Conservation (phyloP, 208 protist genomes). For the Willaertia magna region DNA sequence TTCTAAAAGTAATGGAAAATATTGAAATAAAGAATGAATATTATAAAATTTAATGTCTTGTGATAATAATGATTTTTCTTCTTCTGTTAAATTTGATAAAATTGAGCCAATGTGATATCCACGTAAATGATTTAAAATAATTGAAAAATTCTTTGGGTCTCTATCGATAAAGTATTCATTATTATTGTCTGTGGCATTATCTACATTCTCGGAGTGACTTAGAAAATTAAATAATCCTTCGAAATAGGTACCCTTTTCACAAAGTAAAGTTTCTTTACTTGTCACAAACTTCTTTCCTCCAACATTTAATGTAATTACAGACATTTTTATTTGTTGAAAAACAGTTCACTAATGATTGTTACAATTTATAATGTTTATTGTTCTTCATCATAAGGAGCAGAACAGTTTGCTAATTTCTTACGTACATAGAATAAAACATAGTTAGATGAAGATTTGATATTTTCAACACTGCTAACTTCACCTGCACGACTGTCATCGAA, state of each 20-base stretch:
- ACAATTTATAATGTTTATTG: too few species aligned
- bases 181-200: too few species aligned
- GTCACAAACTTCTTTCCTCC: background rate
- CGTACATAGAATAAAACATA: background rate
- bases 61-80: too few species aligned
- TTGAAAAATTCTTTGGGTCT: background rate
- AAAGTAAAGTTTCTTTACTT: background rate
- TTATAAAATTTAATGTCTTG: too few species aligned
- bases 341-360: too few species aligned
- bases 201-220: too few species aligned
- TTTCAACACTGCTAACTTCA: background rate
- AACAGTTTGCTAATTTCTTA: too few species aligned
- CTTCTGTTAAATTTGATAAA: too few species aligned
- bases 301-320: background rate
- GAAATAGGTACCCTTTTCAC: background rate
- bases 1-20: too few species aligned
- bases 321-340: too few species aligned
- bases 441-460: background rate
- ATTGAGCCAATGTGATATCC: background rate
- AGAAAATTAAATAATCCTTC: background rate
- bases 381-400: too few species aligned
- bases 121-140: background rate
- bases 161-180: background rate
- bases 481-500: conserved; percentile 62
- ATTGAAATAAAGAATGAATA: too few species aligned